phyloP scores from a whole-genome alignment of 2,329 filamentous ascomycete genomes.

The Pezicula neosporulosa region DNA sequence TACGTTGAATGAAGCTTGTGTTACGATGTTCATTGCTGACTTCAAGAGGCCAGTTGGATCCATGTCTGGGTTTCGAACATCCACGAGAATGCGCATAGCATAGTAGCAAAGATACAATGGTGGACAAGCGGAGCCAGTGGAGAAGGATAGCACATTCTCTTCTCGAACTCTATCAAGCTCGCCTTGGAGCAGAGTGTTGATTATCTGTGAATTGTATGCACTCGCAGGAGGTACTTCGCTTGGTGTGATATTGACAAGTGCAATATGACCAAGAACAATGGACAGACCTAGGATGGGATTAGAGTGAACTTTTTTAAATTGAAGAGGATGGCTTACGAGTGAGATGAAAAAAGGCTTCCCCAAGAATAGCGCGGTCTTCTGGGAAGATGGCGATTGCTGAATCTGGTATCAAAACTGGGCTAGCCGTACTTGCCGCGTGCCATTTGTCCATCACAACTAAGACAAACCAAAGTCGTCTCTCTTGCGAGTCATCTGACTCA shows the following conservation, averaged over 20 bases:
- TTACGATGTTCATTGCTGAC: conserved; percentile 54
- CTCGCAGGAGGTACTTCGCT: conserved; percentile 39
- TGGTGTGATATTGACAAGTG: conserved; percentile 41
- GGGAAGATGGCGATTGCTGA: conserved; percentile 56
- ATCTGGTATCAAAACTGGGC: conserved; percentile 59
- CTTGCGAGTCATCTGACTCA: conserved; percentile 60
- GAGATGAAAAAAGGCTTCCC: conserved; percentile 61
- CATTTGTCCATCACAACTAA: conserved; percentile 70
- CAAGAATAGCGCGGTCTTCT: conserved; percentile 57
- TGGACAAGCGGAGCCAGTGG: conserved; percentile 44
- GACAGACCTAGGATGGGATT: conserved; percentile 44
- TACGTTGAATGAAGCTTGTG: conserved; percentile 52
- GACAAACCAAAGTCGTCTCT: conserved; percentile 67
- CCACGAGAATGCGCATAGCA: conserved; percentile 63
- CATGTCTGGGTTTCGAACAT: conserved; percentile 53
- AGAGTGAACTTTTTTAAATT: neutral
- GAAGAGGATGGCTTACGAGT: conserved; percentile 50
- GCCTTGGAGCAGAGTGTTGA: conserved; percentile 49
- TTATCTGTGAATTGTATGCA: conserved; percentile 36
- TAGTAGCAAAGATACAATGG: conserved; percentile 67
- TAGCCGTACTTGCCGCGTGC: conserved; percentile 66
- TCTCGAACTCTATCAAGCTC: conserved; percentile 64
- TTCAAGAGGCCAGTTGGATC: conserved; percentile 56
- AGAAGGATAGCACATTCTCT: conserved; percentile 55
- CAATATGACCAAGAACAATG: conserved; percentile 53